phyloP scores from a whole-genome alignment of 805 yeast species.

The Geotrichum ghanense region DNA sequence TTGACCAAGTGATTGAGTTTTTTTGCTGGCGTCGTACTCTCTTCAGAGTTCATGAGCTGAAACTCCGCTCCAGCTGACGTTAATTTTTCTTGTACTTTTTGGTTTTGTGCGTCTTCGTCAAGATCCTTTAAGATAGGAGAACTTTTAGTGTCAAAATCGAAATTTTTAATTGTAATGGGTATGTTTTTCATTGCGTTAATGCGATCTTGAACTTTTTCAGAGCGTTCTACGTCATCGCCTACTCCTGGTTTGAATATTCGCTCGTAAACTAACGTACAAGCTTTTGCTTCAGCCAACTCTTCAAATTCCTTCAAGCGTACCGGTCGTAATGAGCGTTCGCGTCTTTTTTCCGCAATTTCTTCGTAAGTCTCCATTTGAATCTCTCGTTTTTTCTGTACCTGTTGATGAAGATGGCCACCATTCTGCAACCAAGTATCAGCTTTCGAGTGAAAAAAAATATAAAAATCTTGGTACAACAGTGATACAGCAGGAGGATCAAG shows the following conservation, averaged over 20 bases:
- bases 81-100: constrained; percentile 1
- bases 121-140: constrained; percentile 3
- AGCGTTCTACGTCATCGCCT: constrained; percentile 18
- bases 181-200: constrained; percentile 20
- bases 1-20: constrained; percentile 25
- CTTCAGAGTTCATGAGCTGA: constrained; percentile 14
- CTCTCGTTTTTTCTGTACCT: constrained; percentile 17
- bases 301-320: constrained; percentile 15
- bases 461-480: constrained; percentile 30
- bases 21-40: constrained; percentile 23
- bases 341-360: constrained; percentile 24
- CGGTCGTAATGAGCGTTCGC: constrained; percentile 18
- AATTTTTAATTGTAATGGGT: constrained; percentile 20
- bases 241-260: constrained; percentile 25
- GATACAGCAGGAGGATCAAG: constrained; percentile 29
- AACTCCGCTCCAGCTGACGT: constrained; percentile 12
- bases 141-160: constrained; percentile 20
- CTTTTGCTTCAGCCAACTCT: constrained; percentile 27
- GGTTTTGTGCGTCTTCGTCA: constrained; percentile 2
- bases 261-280: constrained; percentile 26
- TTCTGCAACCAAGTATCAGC: constrained; percentile 15
- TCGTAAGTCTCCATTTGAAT: constrained; percentile 25
- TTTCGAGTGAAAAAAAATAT: constrained; percentile 20
- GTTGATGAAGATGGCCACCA: constrained; percentile 1
- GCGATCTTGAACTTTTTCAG: constrained; percentile 17